These are phyloP conservation scores for Ustilago trichophora DNA, from an alignment of 1,284 basidiomycete species.

Conservation along the genomic window DNA sequence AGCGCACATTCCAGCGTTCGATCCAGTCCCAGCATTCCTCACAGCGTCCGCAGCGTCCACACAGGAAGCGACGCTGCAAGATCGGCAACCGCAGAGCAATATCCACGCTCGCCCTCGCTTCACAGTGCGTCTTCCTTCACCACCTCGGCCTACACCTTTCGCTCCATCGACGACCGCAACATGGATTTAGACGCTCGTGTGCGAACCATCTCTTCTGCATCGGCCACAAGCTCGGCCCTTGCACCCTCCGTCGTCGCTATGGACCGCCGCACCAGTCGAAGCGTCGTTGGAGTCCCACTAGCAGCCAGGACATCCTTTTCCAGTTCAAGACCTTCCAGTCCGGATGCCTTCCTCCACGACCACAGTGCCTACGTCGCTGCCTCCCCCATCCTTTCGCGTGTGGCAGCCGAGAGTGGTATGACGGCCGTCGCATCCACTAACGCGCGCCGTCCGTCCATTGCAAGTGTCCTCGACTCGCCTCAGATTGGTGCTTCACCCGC, in stretches of 20 bases:
- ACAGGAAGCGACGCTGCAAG: not conserved
- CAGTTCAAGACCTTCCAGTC: constrained; percentile 5
- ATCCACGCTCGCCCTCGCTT: constrained; percentile 25
- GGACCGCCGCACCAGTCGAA: constrained; percentile 13
- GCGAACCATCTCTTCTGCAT: constrained; percentile 10
- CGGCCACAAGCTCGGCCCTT: not conserved
- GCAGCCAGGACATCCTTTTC: constrained; percentile 3
- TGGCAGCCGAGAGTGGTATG: not conserved
- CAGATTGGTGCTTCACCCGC: too few relatives aligned
- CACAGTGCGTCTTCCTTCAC: constrained; percentile 26
- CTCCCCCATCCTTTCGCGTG: not conserved
- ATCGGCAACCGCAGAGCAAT: constrained; percentile 13
- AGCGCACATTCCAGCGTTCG: constrained; percentile 17
- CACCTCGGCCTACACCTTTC: constrained; percentile 1
- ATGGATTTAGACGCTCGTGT: not conserved
- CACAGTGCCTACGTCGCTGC: not conserved
- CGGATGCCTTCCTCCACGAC: constrained; percentile 1
- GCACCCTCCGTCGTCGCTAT: not conserved
- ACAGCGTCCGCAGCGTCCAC: not conserved
- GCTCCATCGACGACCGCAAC: constrained; percentile 11
- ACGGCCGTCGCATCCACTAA: not conserved
- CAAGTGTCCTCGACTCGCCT: constrained; percentile 9
- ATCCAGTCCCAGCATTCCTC: constrained; percentile 17
- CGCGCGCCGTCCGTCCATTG: constrained; percentile 2
- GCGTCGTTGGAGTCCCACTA: constrained; percentile 14